These are phyloP conservation scores for Phytophthora niederhauseri DNA, from an alignment of 352 stramenopile genomes.

Conservation along the genomic window DNA sequence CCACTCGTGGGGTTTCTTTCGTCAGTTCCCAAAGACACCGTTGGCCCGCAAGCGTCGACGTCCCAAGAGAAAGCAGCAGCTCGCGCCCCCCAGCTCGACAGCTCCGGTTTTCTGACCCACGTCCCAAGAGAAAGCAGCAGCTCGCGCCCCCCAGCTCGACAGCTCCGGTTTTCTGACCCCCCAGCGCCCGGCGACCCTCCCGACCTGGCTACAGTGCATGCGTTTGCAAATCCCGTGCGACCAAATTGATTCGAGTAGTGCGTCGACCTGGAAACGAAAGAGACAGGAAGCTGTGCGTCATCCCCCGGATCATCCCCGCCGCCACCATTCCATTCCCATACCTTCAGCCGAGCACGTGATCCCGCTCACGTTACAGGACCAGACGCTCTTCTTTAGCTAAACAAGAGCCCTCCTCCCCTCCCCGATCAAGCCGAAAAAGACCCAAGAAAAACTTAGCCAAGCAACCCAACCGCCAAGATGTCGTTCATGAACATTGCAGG, in stretches of 20 bases:
- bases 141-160: conserved; percentile 7
- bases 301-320: conserved; percentile 42
- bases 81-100: conserved; percentile 9
- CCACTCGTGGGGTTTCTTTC: conserved; percentile 1
- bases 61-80: conserved; percentile 5
- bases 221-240: conserved; percentile 84
- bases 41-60: conserved; percentile 43
- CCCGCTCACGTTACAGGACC: conserved; percentile 42
- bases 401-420: conserved; percentile 6
- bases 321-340: conserved; percentile 39
- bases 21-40: conserved; percentile 39
- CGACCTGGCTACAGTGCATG: conserved; percentile 77
- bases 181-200: conserved; percentile 26
- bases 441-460: background rate
- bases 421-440: conserved; percentile 1
- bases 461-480: conserved; percentile 47
- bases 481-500: conserved; percentile 93
- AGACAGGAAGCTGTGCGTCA: conserved; percentile 50
- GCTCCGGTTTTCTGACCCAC: conserved; percentile 22
- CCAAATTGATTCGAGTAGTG: conserved; percentile 76
- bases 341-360: conserved; percentile 35
- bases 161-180: conserved; percentile 18
- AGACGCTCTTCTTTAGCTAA: conserved; percentile 47
- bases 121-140: conserved; percentile 6
- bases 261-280: conserved; percentile 85